Base-by-base conservation (phyloP, 495 filamentous ascomycete species). In the Lophiotrema nucula region DNA sequence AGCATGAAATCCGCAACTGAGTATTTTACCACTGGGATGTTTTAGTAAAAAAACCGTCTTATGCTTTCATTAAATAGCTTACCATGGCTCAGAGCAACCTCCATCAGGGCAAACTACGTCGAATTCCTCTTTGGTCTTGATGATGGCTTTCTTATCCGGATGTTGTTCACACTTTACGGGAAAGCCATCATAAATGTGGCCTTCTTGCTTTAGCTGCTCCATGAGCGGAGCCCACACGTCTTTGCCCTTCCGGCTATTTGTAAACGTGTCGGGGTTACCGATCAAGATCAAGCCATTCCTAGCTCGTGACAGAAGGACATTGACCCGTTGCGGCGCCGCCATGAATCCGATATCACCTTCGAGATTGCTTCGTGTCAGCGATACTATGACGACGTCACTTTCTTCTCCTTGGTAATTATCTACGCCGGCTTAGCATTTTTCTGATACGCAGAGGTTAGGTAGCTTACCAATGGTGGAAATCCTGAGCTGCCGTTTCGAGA, bases 341-440 rank as follows among this genome's bases (percentile, higher is more conserved):
- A 92, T 88, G 70, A 92, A 92, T 0, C 88, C 88, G 31, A 90
- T 87, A 33, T 89, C 85, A 0, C 79, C 75, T 0, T 54, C 51
- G 1, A 69, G 56, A 60, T 91, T 92, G 66, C 86, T 86, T 11
- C 88, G 73, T 0, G 86, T 89, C 4, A 91, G 67, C 0, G 80
- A 81, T 0, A 70, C 83, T 28, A 92, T 76, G 1, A 91, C 86
- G 23, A 90, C 87, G 4, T 90, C 81, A 45, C 82, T 86, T 55
- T 92, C 88, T 60, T 92, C 88, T 2, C 88, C 88, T 68, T 91
- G 88, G 56, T 86, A 92, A 53, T 91, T 91, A 63, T 91, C 87
- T 85, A 47, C 4, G 39, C 13, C 26, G 2, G 22, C 35, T 56
- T 23, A 57, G 65, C 47, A 21, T 10, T 31, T 2, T 31, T 22